phyloP scores from a whole-genome alignment of 2,329 filamentous ascomycete species.

The Pseudogymnoascus sp. region DNA sequence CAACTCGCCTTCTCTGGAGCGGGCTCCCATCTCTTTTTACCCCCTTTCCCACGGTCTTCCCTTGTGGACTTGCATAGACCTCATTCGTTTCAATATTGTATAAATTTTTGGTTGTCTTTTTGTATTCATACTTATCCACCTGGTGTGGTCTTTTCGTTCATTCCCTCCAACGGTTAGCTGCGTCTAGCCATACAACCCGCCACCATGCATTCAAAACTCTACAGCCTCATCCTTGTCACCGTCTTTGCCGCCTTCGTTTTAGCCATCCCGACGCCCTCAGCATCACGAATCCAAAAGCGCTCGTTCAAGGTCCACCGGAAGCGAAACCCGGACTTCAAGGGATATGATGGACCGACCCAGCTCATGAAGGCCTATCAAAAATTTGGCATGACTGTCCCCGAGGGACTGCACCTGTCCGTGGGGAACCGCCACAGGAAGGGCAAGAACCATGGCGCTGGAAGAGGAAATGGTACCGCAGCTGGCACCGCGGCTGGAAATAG shows the following conservation, averaged over 20 bases:
- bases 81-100: slow-evolving; percentile 3
- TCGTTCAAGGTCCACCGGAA: slow-evolving; percentile 27
- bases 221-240: neutral
- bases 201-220: neutral
- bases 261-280: neutral
- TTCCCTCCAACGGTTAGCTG: slow-evolving; percentile 1
- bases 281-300: slow-evolving; percentile 21
- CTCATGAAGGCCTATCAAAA: slow-evolving; percentile 61
- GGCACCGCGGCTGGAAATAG: slow-evolving; percentile 6
- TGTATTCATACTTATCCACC: neutral
- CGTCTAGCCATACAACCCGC: neutral
- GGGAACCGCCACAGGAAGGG: neutral
- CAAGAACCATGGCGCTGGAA: neutral
- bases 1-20: slow-evolving; percentile 2
- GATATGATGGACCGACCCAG: slow-evolving; percentile 43
- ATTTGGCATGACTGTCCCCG: slow-evolving; percentile 47
- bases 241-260: slow-evolving; percentile 4
- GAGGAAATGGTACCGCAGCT: neutral
- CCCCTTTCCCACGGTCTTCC: neutral
- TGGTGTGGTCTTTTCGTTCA: neutral
- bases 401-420: slow-evolving; percentile 26
- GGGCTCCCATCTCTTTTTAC: neutral
- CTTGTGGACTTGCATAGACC: neutral
- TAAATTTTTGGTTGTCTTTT: slow-evolving; percentile 7
- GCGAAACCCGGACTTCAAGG: slow-evolving; percentile 38